Percentiles rank a stretch among this genome's conserved stretches.
Evolutionary conservation across 257 asterid genomes (phyloP).

Genomic region (Nicotiana obtusifolia): DNA sequence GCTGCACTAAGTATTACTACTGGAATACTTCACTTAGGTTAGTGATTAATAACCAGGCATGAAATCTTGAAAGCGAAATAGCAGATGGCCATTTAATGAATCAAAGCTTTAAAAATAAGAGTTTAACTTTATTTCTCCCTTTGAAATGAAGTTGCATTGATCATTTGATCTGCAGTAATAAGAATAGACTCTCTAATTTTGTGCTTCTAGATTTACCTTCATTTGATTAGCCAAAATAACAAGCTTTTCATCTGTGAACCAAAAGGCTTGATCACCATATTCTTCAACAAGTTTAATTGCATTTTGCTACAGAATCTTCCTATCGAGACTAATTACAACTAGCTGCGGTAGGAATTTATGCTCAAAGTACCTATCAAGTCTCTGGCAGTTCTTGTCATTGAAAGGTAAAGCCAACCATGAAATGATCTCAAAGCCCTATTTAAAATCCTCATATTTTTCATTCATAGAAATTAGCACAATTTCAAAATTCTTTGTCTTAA

Average conservation of each 20-base stretch:
- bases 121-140: not conserved
- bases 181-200: conserved; percentile 25
- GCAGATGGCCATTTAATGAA: too few species aligned
- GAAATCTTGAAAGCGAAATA: too few species aligned
- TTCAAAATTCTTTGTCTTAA: too few species aligned
- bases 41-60: too few species aligned
- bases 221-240: conserved; percentile 12
- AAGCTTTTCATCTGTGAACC: conserved; percentile 24
- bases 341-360: conserved; percentile 19
- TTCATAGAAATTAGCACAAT: conserved; percentile 25
- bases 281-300: conserved; percentile 26
- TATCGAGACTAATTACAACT: conserved; percentile 28
- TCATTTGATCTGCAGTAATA: conserved; percentile 15
- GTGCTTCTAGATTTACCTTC: conserved; percentile 25
- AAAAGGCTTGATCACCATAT: conserved; percentile 29
- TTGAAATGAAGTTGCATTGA: not conserved
- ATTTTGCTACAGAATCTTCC: conserved; percentile 20
- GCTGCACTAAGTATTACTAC: too few species aligned
- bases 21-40: too few species aligned
- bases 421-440: conserved; percentile 13
- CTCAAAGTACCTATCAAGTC: conserved; percentile 19
- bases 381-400: conserved; percentile 22
- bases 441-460: conserved; percentile 18
- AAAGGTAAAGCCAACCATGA: conserved; percentile 34
- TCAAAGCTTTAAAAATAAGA: too few species aligned